Percentiles rank a stretch among this genome's conserved stretches.
Conservation (phyloP, 2,329 filamentous ascomycete species). For the Onygena corvina region DNA sequence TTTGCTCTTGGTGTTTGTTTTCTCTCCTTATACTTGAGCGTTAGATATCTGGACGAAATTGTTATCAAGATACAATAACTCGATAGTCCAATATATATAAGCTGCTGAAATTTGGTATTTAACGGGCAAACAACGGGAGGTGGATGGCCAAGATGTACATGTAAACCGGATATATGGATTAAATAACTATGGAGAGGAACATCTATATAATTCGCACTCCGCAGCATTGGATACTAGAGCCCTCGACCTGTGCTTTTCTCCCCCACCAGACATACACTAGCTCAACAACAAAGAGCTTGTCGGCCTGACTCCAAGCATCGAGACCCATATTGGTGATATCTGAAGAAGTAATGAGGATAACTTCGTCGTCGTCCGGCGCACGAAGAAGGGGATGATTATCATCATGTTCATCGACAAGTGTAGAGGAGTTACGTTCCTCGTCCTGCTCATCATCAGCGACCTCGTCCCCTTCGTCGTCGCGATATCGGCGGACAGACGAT, state of each 20-base stretch:
- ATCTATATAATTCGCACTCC: conserved; percentile 35
- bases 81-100: no score
- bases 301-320: conserved; percentile 38
- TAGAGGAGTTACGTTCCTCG: neutral
- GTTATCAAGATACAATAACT: no score
- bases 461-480: conserved; percentile 8
- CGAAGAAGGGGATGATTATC: conserved; percentile 16
- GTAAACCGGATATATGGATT: no score
- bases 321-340: conserved; percentile 40
- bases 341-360: conserved; percentile 31
- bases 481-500: neutral
- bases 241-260: conserved; percentile 32
- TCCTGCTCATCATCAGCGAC: conserved; percentile 18
- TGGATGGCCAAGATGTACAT: no score
- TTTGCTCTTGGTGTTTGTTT: neutral
- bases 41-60: neutral
- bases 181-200: conserved; percentile 5
- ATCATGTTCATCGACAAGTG: conserved; percentile 9
- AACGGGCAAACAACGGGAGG: no score
- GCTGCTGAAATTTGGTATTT: no score
- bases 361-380: conserved; percentile 17
- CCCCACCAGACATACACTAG: conserved; percentile 38
- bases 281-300: conserved; percentile 36
- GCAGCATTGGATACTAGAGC: conserved; percentile 36
- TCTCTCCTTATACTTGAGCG: neutral